Percentiles rank a stretch among this genome's conserved stretches.
Evolutionary conservation across 2,329 filamentous ascomycete species (phyloP).

Genomic region (Cercospora zeae-maydis): DNA sequence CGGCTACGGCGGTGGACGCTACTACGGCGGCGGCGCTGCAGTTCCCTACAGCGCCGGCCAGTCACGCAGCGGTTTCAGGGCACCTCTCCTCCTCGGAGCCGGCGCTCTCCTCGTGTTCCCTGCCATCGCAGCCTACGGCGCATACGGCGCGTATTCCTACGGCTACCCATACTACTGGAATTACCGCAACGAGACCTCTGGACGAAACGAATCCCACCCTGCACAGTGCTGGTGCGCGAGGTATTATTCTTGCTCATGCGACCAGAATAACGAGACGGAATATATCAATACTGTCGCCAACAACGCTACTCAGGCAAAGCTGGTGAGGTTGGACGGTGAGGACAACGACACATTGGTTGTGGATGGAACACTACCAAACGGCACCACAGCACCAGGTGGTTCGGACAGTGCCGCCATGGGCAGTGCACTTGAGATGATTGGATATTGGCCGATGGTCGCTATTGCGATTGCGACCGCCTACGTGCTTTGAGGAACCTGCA

Average conservation of each 20-base stretch:
- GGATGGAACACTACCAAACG: conserved; percentile 67
- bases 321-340: conserved; percentile 62
- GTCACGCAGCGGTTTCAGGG: conserved; percentile 46
- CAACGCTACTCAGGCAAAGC: conserved; percentile 60
- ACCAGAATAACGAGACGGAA: conserved; percentile 58
- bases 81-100: conserved; percentile 52
- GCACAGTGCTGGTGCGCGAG: conserved; percentile 61
- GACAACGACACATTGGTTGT: conserved; percentile 57
- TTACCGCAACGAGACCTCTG: conserved; percentile 48
- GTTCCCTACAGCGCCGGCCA: conserved; percentile 58
- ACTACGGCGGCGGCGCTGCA: conserved; percentile 64
- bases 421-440: conserved; percentile 14
- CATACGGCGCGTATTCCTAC: conserved; percentile 61
- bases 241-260: conserved; percentile 61
- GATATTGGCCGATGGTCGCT: conserved; percentile 41
- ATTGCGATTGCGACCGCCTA: conserved; percentile 23
- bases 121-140: conserved; percentile 58
- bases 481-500: background rate
- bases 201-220: conserved; percentile 56
- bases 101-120: conserved; percentile 52
- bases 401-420: conserved; percentile 28
- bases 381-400: conserved; percentile 43
- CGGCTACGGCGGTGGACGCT: conserved; percentile 55
- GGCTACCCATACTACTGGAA: conserved; percentile 56
- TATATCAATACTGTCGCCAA: conserved; percentile 56